phyloP scores from a whole-genome alignment of 306 rosid genomes.

The Erythrophleum fordii region DNA sequence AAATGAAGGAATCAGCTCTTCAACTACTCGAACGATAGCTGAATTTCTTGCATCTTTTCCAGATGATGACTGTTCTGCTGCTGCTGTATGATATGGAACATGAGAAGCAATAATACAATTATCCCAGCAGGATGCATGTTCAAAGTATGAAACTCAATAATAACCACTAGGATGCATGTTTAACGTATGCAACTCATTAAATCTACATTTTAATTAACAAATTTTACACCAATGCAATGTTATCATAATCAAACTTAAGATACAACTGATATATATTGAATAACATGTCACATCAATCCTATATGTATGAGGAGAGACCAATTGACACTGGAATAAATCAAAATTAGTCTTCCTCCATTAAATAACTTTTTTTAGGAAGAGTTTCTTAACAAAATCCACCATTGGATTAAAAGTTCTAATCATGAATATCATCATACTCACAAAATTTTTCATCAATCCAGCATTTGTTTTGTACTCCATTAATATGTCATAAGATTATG shows the following conservation, averaged over 20 bases:
- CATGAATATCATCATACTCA: not conserved
- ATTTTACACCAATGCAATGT: not conserved
- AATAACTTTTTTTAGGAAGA: not conserved
- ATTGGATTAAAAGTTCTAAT: not conserved
- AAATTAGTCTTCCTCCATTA: not conserved
- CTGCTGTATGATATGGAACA: slow-evolving; percentile 38
- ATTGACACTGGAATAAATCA: not conserved
- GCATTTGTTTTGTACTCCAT: not conserved
- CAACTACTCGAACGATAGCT: slow-evolving; percentile 47
- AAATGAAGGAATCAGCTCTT: slow-evolving; percentile 60
- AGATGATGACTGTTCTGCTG: slow-evolving; percentile 38
- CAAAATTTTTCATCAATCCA: not conserved
- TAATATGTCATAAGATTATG: not conserved
- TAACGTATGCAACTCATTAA: not conserved
- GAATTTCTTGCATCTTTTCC: slow-evolving; percentile 33
- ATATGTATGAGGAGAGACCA: not conserved
- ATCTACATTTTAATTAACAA: not conserved
- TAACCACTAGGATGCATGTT: not conserved
- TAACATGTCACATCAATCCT: not conserved
- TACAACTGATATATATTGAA: not conserved
- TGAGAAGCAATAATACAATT: slow-evolving; percentile 4
- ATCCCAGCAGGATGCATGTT: not conserved
- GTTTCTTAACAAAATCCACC: not conserved
- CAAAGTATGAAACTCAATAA: not conserved
- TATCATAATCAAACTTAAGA: not conserved